Evolutionary conservation across 2,329 filamentous ascomycete species (phyloP), one percentile per base, ranked within the genome.

Genomic region (Penicillium paneum): DNA sequence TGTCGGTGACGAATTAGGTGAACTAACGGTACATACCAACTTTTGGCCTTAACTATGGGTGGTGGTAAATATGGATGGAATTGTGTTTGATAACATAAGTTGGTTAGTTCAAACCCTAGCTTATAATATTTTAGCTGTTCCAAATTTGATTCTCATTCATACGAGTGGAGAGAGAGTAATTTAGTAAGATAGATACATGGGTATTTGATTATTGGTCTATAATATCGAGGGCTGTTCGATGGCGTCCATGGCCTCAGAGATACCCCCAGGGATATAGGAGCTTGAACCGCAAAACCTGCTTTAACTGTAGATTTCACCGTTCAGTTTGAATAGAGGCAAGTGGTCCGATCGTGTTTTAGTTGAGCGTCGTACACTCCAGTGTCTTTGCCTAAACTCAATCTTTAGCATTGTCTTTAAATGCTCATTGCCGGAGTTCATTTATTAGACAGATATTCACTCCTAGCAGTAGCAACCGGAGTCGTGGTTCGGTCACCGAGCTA

Each of bases 1-100:
- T 13, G 17, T 19, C 17, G 12, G 11, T 38, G 36, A 38, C 17
- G 5, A 8, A 21, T 13, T 39, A 24, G 7, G 12, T 39, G 6
- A 13, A 15, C 12, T 15, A 39, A 13, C 12, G 7, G 38, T 10
- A 24, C 19, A 24, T 13, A 39, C 11, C 2, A 21, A 24, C 11
- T 24, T 4, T 19, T 24, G 6, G 21, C 13, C 15, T 41, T 21
- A 26, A 28, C n/a, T 8, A 3, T n/a, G 24, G 15, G 10, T n/a
- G 64, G 67, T 55, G 12, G 63, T 24, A 24, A 24, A 4, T 24
- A 24, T 24, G 64, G 60, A 68, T 55, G 12, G 63, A 62, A 2
- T 21, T 67, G 24, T 67, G 64, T 52, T 43, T 31, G 43, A 40
- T 32, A 24, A 29, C 8, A 21, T 51, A 28, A 40, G 26, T 5